Percentiles rank a stretch among this genome's conserved stretches.
Evolutionary conservation across 2,329 filamentous ascomycete genomes (phyloP).

Genomic region (Venturia oleaginea): DNA sequence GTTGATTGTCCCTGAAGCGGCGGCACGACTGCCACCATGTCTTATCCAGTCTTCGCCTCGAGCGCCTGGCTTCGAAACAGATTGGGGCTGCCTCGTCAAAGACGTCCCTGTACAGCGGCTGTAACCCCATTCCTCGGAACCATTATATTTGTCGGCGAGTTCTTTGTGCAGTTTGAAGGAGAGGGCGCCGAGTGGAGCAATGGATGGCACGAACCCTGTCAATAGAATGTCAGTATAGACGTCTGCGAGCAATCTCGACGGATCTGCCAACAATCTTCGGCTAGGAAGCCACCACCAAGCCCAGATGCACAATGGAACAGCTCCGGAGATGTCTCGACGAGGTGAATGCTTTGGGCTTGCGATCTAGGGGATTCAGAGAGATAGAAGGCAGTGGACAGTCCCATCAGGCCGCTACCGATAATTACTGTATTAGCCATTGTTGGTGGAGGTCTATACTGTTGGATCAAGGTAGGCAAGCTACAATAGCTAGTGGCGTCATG

Average conservation of each 20-base stretch:
- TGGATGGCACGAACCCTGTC: slow-evolving; percentile 47
- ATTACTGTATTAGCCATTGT: slow-evolving; percentile 24
- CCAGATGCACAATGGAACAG: slow-evolving; percentile 69
- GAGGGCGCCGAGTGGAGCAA: slow-evolving; percentile 52
- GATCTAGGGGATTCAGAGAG: slow-evolving; percentile 40
- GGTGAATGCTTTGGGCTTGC: slow-evolving; percentile 41
- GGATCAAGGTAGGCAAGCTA: too few species aligned
- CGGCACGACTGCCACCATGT: slow-evolving; percentile 53
- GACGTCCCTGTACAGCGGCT: slow-evolving; percentile 46
- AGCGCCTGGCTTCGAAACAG: slow-evolving; percentile 26
- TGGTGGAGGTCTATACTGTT: neutral
- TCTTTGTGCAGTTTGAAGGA: slow-evolving; percentile 60
- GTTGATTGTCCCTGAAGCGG: slow-evolving; percentile 25
- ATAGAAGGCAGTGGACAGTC: slow-evolving; percentile 48
- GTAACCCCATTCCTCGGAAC: slow-evolving; percentile 51
- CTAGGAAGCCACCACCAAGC: slow-evolving; percentile 64
- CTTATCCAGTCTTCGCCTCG: slow-evolving; percentile 55
- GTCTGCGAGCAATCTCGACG: neutral
- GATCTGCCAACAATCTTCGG: slow-evolving; percentile 50
- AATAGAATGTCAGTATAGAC: neutral
- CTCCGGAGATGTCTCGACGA: slow-evolving; percentile 48
- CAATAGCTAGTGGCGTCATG: too few species aligned
- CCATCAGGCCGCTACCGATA: slow-evolving; percentile 36
- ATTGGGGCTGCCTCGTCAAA: slow-evolving; percentile 40
- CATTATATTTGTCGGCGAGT: slow-evolving; percentile 52